Evolutionary conservation across 1,139 yeast species (phyloP).

Genomic region (Taphrina flavorubra): DNA sequence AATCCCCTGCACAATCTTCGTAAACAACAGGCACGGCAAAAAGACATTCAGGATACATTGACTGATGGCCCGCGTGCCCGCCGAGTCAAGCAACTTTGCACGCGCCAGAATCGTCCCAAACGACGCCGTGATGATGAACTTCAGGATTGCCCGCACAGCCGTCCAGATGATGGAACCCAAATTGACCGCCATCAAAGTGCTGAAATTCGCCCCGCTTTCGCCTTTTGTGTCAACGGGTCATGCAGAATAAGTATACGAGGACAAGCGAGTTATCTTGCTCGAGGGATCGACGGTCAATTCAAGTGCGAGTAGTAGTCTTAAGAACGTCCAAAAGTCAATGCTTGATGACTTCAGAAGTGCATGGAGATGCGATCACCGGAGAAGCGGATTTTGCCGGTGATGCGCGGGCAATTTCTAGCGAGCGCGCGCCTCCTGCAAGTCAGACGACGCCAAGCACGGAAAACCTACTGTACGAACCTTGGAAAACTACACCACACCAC

Average conservation of each 20-base stretch:
- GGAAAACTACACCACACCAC: too few relatives aligned
- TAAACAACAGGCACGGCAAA: conserved; percentile 78
- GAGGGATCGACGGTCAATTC: too few relatives aligned
- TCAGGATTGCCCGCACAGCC: conserved; percentile 35
- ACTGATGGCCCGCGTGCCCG: conserved; percentile 32
- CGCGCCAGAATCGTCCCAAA: conserved; percentile 31
- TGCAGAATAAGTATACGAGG: too few relatives aligned
- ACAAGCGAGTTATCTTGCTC: too few relatives aligned
- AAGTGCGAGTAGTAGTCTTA: too few relatives aligned
- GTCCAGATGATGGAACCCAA: conserved; percentile 38
- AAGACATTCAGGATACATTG: conserved; percentile 58
- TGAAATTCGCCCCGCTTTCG: too few relatives aligned
- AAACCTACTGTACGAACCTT: too few relatives aligned
- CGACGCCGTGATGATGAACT: conserved; percentile 34
- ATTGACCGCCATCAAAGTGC: conserved; percentile 23
- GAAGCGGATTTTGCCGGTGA: background rate
- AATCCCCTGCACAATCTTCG: conserved; percentile 72
- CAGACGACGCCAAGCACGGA: too few relatives aligned
- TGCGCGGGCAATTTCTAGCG: background rate
- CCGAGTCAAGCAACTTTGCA: conserved; percentile 27
- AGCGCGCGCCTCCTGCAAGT: background rate
- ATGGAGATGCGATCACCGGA: background rate
- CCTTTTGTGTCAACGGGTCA: too few relatives aligned
- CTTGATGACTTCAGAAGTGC: too few relatives aligned
- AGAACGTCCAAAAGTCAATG: too few relatives aligned